Percentiles rank a stretch among this genome's conserved stretches.
Conservation (phyloP, 2,329 filamentous ascomycete genomes). For the Elsinoe fawcettii region DNA sequence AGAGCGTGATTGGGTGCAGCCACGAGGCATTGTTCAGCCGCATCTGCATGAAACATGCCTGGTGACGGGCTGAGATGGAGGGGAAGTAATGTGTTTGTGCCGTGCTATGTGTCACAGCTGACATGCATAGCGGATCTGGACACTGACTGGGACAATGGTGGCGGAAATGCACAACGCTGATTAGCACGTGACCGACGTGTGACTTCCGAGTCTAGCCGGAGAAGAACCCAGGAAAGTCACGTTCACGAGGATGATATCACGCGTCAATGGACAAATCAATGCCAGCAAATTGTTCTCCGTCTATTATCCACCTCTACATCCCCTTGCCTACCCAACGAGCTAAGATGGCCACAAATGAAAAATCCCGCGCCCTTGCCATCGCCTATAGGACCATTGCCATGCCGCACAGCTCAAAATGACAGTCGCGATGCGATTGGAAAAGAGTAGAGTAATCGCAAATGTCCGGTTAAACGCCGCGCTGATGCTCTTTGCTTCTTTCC, state of each 20-base stretch:
- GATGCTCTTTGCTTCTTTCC: slow-evolving; percentile 8
- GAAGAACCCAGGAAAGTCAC: neutral
- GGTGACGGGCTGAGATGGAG: neutral
- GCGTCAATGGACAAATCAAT: neutral
- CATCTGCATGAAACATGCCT: neutral
- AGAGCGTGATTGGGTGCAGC: neutral
- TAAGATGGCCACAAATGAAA: slow-evolving; percentile 4
- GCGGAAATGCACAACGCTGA: neutral
- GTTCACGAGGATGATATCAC: neutral
- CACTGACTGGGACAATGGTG: neutral
- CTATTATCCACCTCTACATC: slow-evolving; percentile 4
- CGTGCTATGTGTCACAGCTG: neutral
- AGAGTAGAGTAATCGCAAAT: slow-evolving; percentile 3
- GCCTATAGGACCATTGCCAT: neutral
- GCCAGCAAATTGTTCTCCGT: neutral
- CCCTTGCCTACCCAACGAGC: neutral
- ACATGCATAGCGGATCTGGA: neutral
- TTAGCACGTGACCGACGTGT: neutral
- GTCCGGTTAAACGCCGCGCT: slow-evolving; percentile 2
- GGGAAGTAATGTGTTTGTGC: neutral
- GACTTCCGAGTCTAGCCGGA: neutral
- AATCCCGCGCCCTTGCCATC: neutral
- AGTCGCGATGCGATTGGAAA: neutral
- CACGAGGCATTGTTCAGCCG: neutral
- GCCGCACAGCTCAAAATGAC: neutral